Conservation (phyloP, 2,329 filamentous ascomycete genomes). For the Helotiales sp. region DNA sequence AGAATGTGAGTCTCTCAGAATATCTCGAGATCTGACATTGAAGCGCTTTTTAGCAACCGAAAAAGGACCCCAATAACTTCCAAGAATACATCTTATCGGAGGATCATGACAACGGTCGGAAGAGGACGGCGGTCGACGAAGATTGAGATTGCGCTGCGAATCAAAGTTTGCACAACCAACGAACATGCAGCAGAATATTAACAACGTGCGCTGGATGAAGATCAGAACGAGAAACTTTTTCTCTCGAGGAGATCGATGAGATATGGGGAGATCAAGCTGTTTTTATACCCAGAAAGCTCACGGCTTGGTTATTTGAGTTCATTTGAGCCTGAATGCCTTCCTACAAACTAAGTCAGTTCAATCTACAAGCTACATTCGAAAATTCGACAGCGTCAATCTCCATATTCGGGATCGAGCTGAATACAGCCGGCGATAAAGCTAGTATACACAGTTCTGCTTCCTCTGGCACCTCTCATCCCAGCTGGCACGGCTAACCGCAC, state of each 20-base stretch:
- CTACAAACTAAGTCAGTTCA: not conserved
- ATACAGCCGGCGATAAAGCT: not conserved
- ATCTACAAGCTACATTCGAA: not conserved
- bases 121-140: too few species aligned
- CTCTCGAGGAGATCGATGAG: not conserved
- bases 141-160: too few species aligned
- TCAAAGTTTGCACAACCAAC: too few species aligned
- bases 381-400: too few species aligned
- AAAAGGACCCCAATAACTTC: too few species aligned
- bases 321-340: not conserved
- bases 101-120: too few species aligned
- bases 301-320: not conserved
- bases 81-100: too few species aligned
- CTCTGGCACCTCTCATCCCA: not conserved
- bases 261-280: not conserved
- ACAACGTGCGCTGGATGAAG: not conserved
- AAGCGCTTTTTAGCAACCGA: too few species aligned
- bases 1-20: not conserved
- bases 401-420: not conserved
- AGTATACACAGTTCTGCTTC: not conserved
- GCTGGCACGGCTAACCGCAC: conserved; percentile 6
- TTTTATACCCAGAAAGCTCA: not conserved
- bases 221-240: not conserved
- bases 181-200: too few species aligned
- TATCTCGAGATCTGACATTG: not conserved